Conservation (phyloP, 345 rosid species). For the Bretschneidera sinensis region DNA sequence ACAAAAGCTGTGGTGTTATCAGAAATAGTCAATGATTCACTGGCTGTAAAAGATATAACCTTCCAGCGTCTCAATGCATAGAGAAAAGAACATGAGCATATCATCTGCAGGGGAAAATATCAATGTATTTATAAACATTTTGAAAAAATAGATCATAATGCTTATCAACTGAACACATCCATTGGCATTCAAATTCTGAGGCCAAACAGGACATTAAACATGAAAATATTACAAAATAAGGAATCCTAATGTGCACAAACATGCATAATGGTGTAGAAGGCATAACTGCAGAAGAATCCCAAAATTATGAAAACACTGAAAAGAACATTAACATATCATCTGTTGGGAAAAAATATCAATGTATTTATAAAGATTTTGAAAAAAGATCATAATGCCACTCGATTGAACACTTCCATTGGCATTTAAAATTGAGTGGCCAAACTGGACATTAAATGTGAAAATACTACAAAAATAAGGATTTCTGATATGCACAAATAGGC, state of each 20-base stretch:
- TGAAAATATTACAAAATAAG: too few relatives aligned
- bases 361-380: background rate
- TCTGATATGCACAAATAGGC: background rate
- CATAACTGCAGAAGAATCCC: background rate
- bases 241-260: background rate
- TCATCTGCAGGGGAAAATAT: slow-evolving; percentile 47
- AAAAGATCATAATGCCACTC: background rate
- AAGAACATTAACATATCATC: slow-evolving; percentile 76
- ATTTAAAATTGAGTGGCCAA: background rate
- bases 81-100: slow-evolving; percentile 70
- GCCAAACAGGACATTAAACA: background rate
- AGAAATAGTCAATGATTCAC: slow-evolving; percentile 48
- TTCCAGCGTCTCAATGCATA: slow-evolving; percentile 62
- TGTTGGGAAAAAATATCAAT: slow-evolving; percentile 20
- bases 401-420: background rate
- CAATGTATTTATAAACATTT: background rate
- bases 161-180: background rate
- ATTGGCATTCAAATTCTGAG: background rate
- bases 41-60: slow-evolving; percentile 54
- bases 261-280: background rate
- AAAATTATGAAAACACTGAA: slow-evolving; percentile 32
- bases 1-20: slow-evolving; percentile 50
- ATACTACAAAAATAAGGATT: too few relatives aligned
- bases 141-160: background rate
- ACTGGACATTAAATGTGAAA: too few relatives aligned